Conservation (phyloP, 768 basidiomycete genomes). For the Cystofilobasidium macerans region DNA sequence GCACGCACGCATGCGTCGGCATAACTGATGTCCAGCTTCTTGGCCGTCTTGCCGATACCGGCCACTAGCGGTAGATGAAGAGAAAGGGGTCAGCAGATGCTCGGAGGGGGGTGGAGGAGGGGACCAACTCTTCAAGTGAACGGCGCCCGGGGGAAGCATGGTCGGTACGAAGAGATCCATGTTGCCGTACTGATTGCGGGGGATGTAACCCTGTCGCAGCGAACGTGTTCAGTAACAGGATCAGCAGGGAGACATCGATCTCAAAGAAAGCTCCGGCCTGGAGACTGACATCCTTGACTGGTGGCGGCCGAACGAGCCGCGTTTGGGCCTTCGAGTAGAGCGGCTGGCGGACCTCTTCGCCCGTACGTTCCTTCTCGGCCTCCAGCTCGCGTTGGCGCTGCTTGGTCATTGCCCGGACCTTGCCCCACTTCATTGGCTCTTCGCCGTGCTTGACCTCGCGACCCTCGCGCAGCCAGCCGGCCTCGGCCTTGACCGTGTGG, state of each 20-base stretch:
- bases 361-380: conserved; percentile 42
- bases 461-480: conserved; percentile 89
- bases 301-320: conserved; percentile 62
- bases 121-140: conserved; percentile 77
- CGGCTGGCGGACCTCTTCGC: conserved; percentile 65
- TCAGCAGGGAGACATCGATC: too few relatives aligned
- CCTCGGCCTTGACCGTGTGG: conserved; percentile 73
- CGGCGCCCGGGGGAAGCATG: conserved; percentile 82
- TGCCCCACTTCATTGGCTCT: conserved; percentile 83
- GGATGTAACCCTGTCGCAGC: conserved; percentile 63
- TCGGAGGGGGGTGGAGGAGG: not conserved
- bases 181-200: conserved; percentile 93
- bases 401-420: conserved; percentile 71
- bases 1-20: conserved; percentile 86
- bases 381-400: conserved; percentile 63
- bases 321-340: conserved; percentile 79
- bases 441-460: conserved; percentile 57
- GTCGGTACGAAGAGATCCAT: conserved; percentile 89
- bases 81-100: not conserved
- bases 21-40: conserved; percentile 72
- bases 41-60: conserved; percentile 77
- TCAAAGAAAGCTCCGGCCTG: not conserved
- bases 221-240: too few relatives aligned
- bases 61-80: conserved; percentile 48
- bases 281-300: conserved; percentile 65